These are phyloP conservation scores for Mercurialis annua DNA, from an alignment of 345 rosid genomes.

Conservation along the genomic window DNA sequence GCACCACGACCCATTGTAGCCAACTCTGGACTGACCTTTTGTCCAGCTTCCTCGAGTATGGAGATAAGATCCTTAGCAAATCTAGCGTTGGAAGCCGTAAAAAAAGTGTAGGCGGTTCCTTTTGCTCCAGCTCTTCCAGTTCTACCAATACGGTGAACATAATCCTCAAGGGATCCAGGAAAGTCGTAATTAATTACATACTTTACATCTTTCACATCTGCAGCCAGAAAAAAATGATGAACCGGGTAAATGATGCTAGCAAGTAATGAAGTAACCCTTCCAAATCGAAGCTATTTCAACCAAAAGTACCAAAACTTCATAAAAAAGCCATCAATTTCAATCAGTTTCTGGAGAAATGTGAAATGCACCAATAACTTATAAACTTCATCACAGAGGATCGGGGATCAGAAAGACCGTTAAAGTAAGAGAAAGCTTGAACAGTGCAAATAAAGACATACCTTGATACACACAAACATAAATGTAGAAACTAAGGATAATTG, in stretches of 20 bases:
- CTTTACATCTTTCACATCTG: slow-evolving; percentile 97
- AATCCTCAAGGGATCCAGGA: slow-evolving; percentile 98
- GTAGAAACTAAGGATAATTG: neutral
- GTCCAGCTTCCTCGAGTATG: slow-evolving; percentile 97
- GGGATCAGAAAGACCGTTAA: neutral
- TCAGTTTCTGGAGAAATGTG: neutral
- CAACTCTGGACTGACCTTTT: slow-evolving; percentile 82
- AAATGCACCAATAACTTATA: neutral
- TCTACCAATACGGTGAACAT: slow-evolving; percentile 96
- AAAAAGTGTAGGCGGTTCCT: slow-evolving; percentile 97
- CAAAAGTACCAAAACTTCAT: neutral
- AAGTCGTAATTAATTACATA: slow-evolving; percentile 96
- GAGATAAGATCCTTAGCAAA: slow-evolving; percentile 85
- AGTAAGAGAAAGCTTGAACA: neutral
- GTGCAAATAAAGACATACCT: neutral
- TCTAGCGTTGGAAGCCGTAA: slow-evolving; percentile 94
- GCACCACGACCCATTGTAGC: slow-evolving; percentile 96
- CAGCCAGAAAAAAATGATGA: slow-evolving; percentile 23
- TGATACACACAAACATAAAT: neutral
- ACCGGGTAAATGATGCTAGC: neutral
- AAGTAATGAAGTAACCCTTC: neutral
- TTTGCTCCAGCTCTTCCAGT: slow-evolving; percentile 99
- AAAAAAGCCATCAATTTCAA: neutral
- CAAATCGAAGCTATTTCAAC: neutral
- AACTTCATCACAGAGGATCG: neutral